Evolutionary conservation across 139 green algal genomes (phyloP), one percentile per base, ranked within the genome.

Genomic region (Picochlorum sp.): DNA sequence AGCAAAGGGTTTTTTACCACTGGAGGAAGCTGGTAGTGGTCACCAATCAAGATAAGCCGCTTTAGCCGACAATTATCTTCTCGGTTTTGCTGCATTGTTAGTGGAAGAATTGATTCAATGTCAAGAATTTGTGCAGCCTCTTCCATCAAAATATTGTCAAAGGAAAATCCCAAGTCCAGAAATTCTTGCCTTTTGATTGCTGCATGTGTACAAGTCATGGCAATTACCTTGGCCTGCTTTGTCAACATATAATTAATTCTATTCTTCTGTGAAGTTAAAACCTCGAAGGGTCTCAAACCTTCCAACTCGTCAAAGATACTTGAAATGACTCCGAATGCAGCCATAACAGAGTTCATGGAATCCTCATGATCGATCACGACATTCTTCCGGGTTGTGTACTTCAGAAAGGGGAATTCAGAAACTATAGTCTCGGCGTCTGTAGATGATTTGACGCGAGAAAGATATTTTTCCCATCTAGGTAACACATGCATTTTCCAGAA

Each of bases 191-290:
- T 80, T 81, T 97, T 98, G 15, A 99, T 78, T 2, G 94, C 94
- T 3, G 94, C 94, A 66, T 99, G 92, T 24, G 94, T 99, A 80
- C 91, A 98, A 4, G 94, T 99, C 94, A 99, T 99, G n/a, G 94
- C 94, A 74, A 99, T 87, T 46, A 99, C 86, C 80, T 97, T 96
- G 61, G 91, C 91, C 75, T 97, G 90, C 73, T 92, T 91, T 2
- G 91, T 96, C 68, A 92, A 87, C 49, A 99, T 78, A 84, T 98
- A 99, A 76, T 96, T 95, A 28, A 95, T 81, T 7, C 94, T 78
- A 64, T 78, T 64, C 4, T 15, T 65, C 37, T 65, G 56, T 26
- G 61, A 70, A 75, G 89, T 91, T 30, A 99, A 80, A 64, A 99
- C 78, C 80, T 99, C 94, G 75, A 99, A 99, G 20, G 94, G 81